Evolutionary conservation across 2,329 filamentous ascomycete species (phyloP).

Genomic region (Aspergillus melleus): DNA sequence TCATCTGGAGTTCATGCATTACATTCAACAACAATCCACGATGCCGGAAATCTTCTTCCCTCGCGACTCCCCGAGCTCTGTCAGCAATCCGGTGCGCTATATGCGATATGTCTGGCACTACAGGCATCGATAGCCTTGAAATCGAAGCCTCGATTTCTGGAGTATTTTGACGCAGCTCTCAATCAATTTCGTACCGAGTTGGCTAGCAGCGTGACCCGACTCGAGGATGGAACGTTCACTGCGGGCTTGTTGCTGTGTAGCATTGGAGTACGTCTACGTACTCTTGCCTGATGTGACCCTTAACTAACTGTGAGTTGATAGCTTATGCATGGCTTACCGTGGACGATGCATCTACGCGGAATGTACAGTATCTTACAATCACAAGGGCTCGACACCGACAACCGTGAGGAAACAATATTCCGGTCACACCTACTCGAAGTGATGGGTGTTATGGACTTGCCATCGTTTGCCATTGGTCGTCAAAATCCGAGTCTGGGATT

Average conservation of each 20-base stretch:
- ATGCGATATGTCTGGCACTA: slow-evolving; percentile 29
- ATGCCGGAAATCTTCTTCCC: slow-evolving; percentile 18
- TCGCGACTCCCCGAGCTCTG: slow-evolving; percentile 22
- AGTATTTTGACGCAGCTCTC: slow-evolving; percentile 29
- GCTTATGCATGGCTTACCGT: slow-evolving; percentile 30
- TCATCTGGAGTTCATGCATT: slow-evolving; percentile 27
- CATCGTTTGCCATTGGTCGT: slow-evolving; percentile 27
- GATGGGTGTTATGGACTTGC: slow-evolving; percentile 35
- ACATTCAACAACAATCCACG: slow-evolving; percentile 26
- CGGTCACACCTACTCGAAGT: slow-evolving; percentile 30
- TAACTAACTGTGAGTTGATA: slow-evolving; percentile 2
- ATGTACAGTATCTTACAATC: slow-evolving; percentile 32
- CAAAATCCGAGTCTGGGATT: slow-evolving; percentile 25
- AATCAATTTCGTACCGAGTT: slow-evolving; percentile 30
- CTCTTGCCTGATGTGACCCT: background rate
- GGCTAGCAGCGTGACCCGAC: slow-evolving; percentile 15
- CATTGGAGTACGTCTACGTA: slow-evolving; percentile 27
- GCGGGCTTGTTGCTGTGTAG: slow-evolving; percentile 33
- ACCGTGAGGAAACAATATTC: slow-evolving; percentile 12
- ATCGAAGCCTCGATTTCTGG: slow-evolving; percentile 22
- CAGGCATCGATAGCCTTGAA: slow-evolving; percentile 24
- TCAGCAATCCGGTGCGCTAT: slow-evolving; percentile 28
- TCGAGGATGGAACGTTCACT: slow-evolving; percentile 30
- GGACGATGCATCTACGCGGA: slow-evolving; percentile 34
- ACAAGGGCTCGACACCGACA: slow-evolving; percentile 10